phyloP scores from a whole-genome alignment of 2,329 filamentous ascomycete genomes.

The Trichoderma guizhouense region DNA sequence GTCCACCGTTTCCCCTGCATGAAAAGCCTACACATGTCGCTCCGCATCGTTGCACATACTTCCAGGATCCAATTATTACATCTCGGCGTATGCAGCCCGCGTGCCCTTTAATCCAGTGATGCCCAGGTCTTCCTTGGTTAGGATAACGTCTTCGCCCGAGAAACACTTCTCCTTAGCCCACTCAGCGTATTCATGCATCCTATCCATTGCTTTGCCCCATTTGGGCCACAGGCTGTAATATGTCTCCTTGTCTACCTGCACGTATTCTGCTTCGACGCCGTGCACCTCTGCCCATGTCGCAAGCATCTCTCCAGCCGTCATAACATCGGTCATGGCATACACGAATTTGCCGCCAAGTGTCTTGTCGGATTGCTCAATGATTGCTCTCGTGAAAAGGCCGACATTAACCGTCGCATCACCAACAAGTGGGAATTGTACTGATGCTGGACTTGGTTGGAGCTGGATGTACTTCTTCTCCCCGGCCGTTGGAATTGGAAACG shows the following conservation, averaged over 20 bases:
- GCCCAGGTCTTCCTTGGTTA: not conserved
- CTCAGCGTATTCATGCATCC: not conserved
- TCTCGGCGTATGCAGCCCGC: not conserved
- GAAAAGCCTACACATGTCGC: no score
- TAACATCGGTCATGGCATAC: not conserved
- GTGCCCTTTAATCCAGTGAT: not conserved
- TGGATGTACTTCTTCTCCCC: not conserved
- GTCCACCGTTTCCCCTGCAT: no score
- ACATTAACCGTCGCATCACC: not conserved
- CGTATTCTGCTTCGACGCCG: not conserved
- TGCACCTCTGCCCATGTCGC: not conserved
- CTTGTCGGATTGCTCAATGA: not conserved
- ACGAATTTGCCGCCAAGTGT: not conserved
- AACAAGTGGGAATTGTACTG: no score
- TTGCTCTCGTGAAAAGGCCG: not conserved
- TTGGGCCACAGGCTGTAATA: not conserved
- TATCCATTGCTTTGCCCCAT: not conserved
- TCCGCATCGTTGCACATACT: no score
- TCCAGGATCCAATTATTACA: not conserved
- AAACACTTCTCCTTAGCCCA: not conserved
- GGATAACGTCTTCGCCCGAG: not conserved
- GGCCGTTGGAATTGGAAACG: not conserved
- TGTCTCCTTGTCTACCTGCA: not conserved
- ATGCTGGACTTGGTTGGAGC: not conserved
- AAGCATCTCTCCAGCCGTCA: not conserved